Evolutionary conservation across 768 basidiomycete genomes (phyloP).

Genomic region (Imleria badia): DNA sequence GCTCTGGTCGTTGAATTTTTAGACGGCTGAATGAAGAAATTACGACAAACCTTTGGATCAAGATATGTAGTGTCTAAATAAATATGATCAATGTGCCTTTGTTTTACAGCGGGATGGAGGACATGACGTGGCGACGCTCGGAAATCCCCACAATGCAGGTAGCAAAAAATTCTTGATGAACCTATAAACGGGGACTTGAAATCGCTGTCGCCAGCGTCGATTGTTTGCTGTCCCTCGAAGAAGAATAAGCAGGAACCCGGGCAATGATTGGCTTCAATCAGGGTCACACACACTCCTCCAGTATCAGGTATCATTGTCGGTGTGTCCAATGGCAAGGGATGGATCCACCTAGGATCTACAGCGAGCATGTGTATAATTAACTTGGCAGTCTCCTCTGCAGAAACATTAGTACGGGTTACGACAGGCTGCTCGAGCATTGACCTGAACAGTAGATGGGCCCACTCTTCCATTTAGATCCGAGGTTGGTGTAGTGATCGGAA

Average conservation of each 20-base stretch:
- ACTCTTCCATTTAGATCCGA: conserved; percentile 82
- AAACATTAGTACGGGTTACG: not conserved
- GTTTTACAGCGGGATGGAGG: conserved; percentile 77
- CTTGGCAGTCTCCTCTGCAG: conserved; percentile 76
- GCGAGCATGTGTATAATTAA: conserved; percentile 89
- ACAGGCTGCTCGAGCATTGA: conserved; percentile 12
- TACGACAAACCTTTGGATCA: conserved; percentile 65
- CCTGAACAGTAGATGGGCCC: conserved; percentile 96
- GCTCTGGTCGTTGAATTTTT: conserved; percentile 8
- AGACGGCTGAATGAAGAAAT: not conserved
- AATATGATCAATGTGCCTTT: conserved; percentile 79
- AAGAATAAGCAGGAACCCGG: conserved; percentile 94
- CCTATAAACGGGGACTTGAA: conserved; percentile 74
- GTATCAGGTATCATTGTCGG: conserved; percentile 77
- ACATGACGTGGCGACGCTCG: conserved; percentile 88
- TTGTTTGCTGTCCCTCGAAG: conserved; percentile 89
- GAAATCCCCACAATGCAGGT: conserved; percentile 95
- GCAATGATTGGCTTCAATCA: conserved; percentile 99
- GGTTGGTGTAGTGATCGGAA: conserved; percentile 94
- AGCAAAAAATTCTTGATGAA: conserved; percentile 69
- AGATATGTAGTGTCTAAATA: conserved; percentile 98
- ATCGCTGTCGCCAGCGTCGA: conserved; percentile 81
- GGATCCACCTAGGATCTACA: conserved; percentile 87
- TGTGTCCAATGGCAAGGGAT: conserved; percentile 78
- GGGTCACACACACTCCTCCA: conserved; percentile 82